Conservation (phyloP, 1,139 yeast genomes). For the Diutina pseudorugosa region DNA sequence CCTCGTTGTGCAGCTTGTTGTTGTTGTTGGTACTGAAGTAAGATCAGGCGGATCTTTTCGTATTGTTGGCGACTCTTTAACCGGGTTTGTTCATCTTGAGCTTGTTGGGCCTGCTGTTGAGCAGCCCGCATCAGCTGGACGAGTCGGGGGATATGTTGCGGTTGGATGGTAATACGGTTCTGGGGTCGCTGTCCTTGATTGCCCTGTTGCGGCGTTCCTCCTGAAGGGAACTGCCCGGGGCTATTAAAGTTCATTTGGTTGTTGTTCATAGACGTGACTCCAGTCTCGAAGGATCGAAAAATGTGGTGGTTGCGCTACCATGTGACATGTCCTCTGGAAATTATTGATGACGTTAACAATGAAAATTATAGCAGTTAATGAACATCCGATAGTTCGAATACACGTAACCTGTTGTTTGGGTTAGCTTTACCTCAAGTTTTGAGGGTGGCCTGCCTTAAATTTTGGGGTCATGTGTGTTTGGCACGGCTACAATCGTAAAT, state of each 20-base stretch:
- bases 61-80: neutral
- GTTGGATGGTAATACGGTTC: neutral
- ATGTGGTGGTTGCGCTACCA: neutral
- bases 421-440: too few species aligned
- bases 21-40: constrained; percentile 1
- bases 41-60: neutral
- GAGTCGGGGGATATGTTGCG: neutral
- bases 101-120: constrained; percentile 1
- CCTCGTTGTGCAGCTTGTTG: neutral
- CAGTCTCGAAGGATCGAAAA: neutral
- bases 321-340: neutral
- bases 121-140: constrained; percentile 2
- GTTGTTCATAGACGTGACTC: neutral
- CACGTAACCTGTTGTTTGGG: too few species aligned
- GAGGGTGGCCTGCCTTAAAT: too few species aligned
- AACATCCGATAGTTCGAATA: neutral
- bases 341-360: too few species aligned
- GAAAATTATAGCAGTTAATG: too few species aligned
- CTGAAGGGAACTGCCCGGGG: neutral
- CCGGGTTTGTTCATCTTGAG: constrained; percentile 1
- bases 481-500: neutral
- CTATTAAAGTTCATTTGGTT: neutral
- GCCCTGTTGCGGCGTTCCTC: neutral
- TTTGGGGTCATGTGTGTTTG: neutral
- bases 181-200: neutral